Conservation (phyloP, 306 rosid genomes). For the Boehmeria nivea region DNA sequence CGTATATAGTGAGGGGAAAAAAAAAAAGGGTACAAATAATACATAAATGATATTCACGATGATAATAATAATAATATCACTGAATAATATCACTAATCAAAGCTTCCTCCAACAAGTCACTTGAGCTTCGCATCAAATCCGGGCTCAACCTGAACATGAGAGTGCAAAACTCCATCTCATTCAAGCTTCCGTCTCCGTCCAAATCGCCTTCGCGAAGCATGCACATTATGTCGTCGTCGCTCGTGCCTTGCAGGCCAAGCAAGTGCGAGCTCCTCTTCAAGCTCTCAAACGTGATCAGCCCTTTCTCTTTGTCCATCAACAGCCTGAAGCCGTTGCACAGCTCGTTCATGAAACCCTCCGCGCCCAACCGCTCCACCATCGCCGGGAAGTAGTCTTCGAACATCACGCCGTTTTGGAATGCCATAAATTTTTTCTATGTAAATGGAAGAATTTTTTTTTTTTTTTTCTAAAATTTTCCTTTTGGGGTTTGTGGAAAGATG, state of each 20-base stretch:
- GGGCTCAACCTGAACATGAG: constrained; percentile 93
- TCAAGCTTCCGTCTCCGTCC: constrained; percentile 69
- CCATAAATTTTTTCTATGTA: constrained; percentile 24
- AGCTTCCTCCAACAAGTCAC: constrained; percentile 48
- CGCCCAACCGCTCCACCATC: constrained; percentile 76
- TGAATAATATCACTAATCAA: constrained; percentile 2
- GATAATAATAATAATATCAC: neutral
- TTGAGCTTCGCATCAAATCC: constrained; percentile 58
- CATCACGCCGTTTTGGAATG: constrained; percentile 31
- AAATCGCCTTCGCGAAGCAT: constrained; percentile 84
- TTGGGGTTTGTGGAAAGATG: neutral
- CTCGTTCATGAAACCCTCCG: constrained; percentile 77
- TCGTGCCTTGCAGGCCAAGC: constrained; percentile 68
- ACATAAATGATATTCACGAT: no score
- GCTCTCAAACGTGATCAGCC: constrained; percentile 71
- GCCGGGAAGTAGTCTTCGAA: constrained; percentile 74
- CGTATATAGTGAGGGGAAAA: neutral
- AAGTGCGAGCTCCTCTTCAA: constrained; percentile 57
- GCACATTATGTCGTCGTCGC: constrained; percentile 59
- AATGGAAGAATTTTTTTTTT: neutral
- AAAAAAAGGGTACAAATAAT: neutral
- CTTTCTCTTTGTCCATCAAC: constrained; percentile 59
- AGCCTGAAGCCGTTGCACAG: constrained; percentile 61
- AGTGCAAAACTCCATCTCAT: constrained; percentile 77
- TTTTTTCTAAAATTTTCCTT: no score